These are phyloP conservation scores for Zopfochytrium polystomum DNA, from an alignment of 371 early-diverging fungal species.

Conservation along the genomic window DNA sequence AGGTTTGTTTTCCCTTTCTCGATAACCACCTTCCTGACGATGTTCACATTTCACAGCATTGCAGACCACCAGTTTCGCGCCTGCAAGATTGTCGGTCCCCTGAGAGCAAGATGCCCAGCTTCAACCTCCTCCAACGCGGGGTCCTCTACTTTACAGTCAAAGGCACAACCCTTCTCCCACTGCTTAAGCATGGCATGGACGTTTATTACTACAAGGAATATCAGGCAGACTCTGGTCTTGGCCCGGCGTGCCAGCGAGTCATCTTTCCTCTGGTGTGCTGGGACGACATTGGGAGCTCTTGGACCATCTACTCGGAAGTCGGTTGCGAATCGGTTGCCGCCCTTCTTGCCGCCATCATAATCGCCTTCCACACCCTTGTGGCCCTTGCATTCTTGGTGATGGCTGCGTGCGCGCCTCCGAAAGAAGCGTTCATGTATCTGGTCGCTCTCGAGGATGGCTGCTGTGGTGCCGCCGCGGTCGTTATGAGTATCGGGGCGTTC, in stretches of 20 bases:
- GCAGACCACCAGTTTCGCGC: too few species aligned
- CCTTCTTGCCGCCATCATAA: conserved; percentile 33
- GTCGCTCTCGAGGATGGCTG: conserved; percentile 34
- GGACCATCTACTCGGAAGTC: conserved; percentile 36
- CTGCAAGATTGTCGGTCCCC: too few species aligned
- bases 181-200: conserved; percentile 47
- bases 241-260: conserved; percentile 23
- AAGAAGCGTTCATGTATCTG: background rate
- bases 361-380: conserved; percentile 38
- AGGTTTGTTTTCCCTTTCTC: too few species aligned
- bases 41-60: too few species aligned
- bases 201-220: conserved; percentile 24
- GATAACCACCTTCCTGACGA: too few species aligned
- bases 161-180: conserved; percentile 40
- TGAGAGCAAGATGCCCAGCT: conserved; percentile 32
- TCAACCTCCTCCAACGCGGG: conserved; percentile 45
- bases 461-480: conserved; percentile 42
- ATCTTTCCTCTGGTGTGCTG: conserved; percentile 41
- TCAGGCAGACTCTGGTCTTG: background rate
- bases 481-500: conserved; percentile 31
- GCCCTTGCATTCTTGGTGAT: conserved; percentile 24
- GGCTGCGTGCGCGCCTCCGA: background rate
- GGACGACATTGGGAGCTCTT: conserved; percentile 35
- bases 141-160: conserved; percentile 37
- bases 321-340: conserved; percentile 37